Percentiles rank a stretch among this genome's conserved stretches.
These are phyloP conservation scores for Solanum paucissectum DNA, from an alignment of 257 asterid species.

Conservation along the genomic window DNA sequence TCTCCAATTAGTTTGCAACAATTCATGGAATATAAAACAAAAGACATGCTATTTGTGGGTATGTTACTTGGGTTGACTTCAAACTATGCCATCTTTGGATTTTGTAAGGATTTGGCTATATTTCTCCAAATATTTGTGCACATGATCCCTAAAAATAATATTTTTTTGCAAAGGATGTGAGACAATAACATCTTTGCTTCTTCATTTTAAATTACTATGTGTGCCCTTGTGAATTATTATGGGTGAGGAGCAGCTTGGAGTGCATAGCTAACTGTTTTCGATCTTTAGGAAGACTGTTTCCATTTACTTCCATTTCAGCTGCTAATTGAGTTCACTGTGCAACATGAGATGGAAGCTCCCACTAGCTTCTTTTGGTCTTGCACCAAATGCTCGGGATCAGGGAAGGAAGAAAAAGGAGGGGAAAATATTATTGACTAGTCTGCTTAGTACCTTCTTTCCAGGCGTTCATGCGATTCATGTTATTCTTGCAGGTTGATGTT, in stretches of 20 bases:
- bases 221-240: background rate
- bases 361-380: background rate
- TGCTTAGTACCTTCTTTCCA: background rate
- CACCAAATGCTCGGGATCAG: background rate
- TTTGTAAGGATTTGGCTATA: background rate
- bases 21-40: background rate
- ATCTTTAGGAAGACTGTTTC: background rate
- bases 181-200: background rate
- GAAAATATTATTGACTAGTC: background rate
- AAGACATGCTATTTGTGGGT: background rate
- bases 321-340: background rate
- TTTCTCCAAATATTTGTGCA: background rate
- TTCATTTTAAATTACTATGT: background rate
- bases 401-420: background rate
- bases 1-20: background rate
- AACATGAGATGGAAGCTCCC: background rate
- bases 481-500: constrained; percentile 70
- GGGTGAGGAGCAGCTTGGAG: background rate
- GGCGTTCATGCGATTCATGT: background rate
- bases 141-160: background rate
- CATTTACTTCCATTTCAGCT: background rate
- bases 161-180: background rate
- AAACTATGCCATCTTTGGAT: background rate
- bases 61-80: background rate
- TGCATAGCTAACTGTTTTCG: background rate